Evolutionary conservation across 202 grass and related monocot species (phyloP).

Genomic region (Elaeis oleifera): DNA sequence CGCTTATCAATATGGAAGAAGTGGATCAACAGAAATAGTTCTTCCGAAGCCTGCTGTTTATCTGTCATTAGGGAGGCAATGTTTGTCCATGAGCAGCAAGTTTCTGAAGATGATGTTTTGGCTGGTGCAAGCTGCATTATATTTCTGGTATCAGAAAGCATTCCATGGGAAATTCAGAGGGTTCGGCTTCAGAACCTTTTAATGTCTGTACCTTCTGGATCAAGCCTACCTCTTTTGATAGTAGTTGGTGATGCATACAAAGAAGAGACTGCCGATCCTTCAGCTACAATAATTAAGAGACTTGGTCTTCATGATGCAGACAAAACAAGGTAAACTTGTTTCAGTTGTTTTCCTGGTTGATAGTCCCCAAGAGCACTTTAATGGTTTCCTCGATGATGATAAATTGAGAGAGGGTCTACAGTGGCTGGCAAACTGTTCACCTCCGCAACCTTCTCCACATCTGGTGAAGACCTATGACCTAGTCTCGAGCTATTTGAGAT

Average conservation of each 20-base stretch:
- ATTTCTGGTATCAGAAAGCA: slow-evolving; percentile 73
- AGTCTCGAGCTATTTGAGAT: slow-evolving; percentile 52
- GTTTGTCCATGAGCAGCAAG: slow-evolving; percentile 33
- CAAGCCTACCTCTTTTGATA: too few relatives aligned
- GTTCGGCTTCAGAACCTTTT: too few relatives aligned
- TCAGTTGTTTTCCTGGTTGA: too few relatives aligned
- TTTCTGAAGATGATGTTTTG: slow-evolving; percentile 29
- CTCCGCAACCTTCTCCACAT: slow-evolving; percentile 44
- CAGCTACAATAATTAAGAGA: too few relatives aligned
- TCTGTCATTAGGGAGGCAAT: slow-evolving; percentile 44
- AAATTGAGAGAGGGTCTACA: slow-evolving; percentile 29
- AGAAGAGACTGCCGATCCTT: too few relatives aligned
- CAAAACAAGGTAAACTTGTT: too few relatives aligned
- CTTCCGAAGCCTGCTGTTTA: slow-evolving; percentile 39
- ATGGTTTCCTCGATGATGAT: slow-evolving; percentile 28
- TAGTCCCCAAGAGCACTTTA: slow-evolving; percentile 21
- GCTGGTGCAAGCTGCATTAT: slow-evolving; percentile 41
- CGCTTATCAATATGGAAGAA: slow-evolving; percentile 55
- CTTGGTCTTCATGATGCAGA: too few relatives aligned
- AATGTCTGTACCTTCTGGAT: too few relatives aligned
- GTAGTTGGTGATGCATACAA: too few relatives aligned
- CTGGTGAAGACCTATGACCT: slow-evolving; percentile 50
- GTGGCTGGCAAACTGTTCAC: slow-evolving; percentile 58
- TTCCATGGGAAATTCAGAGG: slow-evolving; percentile 56
- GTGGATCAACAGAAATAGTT: slow-evolving; percentile 25